Base-by-base conservation (phyloP, 2,329 filamentous ascomycete species). In the Aspergillus fumigatus region DNA sequence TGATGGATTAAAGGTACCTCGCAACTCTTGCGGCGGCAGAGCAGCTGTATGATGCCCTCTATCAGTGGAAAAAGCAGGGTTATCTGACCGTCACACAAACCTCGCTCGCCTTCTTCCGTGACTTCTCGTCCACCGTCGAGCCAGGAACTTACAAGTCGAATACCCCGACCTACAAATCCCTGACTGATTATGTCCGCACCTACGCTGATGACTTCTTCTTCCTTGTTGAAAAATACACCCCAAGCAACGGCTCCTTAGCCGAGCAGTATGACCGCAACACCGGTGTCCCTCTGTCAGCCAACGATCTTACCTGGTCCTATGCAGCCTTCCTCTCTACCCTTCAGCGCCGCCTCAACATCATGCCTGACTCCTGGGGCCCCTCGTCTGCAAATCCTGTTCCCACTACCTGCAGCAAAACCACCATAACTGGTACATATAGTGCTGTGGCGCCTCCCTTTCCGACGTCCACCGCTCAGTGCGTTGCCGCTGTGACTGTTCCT, bases 31-130 rank as follows among this genome's bases (percentile, higher is more conserved):
- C 87, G 1, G 87, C 88, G 0, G 89, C 88, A 6, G 89, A 92
- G 71, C 85, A 89, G 69, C 81, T 93, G 2, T 92, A 91, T 70
- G 86, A 88, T 63, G 86, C 89, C 1, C 67, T 90, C 3, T 85
- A 87, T 62, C 84, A 87, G 51, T 92, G 88, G 87, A 79, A 86
- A 61, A 73, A 78, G 50, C 72, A 79, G 27, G 84, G 84, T 3
- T 84, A 79, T 10, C 81, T 93, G 65, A 80, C 80, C 1, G 80
- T 92, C 52, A 86, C 84, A 2, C 73, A 78, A 0, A 79, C 79
- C 3, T 90, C 88, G 0, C 78, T 90, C 4, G 69, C 83, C 4
- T 92, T 93, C 77, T 93, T 91, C 81, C 71, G 77, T 57, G 86
- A 87, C 62, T 77, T 89, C 14, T 78, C 82, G 47, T 77, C 84